Percentiles rank a stretch among this genome's conserved stretches.
Conservation (phyloP, 176 grass and related monocot species). For the Cenchrus fungigraminus region DNA sequence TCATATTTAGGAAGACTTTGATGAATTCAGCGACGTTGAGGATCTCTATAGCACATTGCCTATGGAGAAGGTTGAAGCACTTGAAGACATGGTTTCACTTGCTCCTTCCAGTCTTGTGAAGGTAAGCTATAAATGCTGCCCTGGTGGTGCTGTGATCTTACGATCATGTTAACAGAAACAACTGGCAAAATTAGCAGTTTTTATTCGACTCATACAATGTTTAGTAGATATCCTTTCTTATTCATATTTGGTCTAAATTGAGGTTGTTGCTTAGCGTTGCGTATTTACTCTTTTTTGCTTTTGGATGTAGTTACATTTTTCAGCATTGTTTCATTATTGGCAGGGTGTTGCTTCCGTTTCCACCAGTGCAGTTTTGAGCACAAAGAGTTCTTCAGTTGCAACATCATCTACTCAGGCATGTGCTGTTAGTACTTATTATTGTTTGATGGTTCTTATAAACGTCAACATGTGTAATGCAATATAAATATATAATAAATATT, state of each 20-base stretch:
- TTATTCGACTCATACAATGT: not conserved
- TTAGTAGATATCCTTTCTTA: slow-evolving; percentile 20
- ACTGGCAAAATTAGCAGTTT: not conserved
- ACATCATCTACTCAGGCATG: slow-evolving; percentile 66
- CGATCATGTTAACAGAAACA: slow-evolving; percentile 22
- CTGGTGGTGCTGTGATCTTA: slow-evolving; percentile 26
- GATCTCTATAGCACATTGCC: slow-evolving; percentile 88
- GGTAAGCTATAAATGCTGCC: slow-evolving; percentile 48
- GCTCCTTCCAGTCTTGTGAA: slow-evolving; percentile 87
- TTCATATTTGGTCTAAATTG: not conserved
- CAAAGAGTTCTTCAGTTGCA: slow-evolving; percentile 70
- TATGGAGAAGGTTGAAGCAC: slow-evolving; percentile 96
- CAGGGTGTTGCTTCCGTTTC: slow-evolving; percentile 84
- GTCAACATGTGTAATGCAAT: not conserved
- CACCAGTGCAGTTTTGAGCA: slow-evolving; percentile 59
- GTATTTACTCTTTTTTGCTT: not conserved
- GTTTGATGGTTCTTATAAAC: not conserved
- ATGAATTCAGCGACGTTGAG: slow-evolving; percentile 97
- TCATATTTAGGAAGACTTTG: slow-evolving; percentile 91
- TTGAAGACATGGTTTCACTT: slow-evolving; percentile 99
- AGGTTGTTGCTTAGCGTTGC: not conserved
- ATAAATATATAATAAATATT: too few relatives aligned
- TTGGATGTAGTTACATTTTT: slow-evolving; percentile 15
- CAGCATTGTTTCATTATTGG: slow-evolving; percentile 52
- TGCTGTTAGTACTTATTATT: slow-evolving; percentile 24